Conservation (phyloP, 306 rosid genomes). For the Vachellia pachyceras region DNA sequence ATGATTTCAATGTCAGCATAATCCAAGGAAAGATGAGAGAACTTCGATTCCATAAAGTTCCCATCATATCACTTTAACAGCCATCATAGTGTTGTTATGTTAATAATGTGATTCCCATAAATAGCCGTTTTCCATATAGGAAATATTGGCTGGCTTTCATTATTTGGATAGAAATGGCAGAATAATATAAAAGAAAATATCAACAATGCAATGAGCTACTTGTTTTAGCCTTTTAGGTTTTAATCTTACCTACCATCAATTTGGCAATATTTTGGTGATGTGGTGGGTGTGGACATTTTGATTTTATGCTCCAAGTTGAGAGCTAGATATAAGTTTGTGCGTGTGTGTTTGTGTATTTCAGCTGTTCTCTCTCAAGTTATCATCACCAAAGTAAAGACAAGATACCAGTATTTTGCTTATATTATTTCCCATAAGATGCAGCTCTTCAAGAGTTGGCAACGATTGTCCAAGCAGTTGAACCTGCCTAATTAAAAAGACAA, state of each 20-base stretch:
- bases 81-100: background rate
- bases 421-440: slow-evolving; percentile 83
- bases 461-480: slow-evolving; percentile 71
- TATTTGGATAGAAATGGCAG: slow-evolving; percentile 10
- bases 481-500: slow-evolving; percentile 54
- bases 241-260: slow-evolving; percentile 14
- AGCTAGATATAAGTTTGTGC: background rate
- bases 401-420: slow-evolving; percentile 72
- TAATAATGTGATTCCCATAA: background rate
- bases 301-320: slow-evolving; percentile 21
- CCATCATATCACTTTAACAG: slow-evolving; percentile 9
- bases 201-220: slow-evolving; percentile 17
- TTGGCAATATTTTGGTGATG: slow-evolving; percentile 12
- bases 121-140: background rate
- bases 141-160: slow-evolving; percentile 2
- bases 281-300: background rate
- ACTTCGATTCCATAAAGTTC: slow-evolving; percentile 30
- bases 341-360: background rate
- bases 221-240: slow-evolving; percentile 22
- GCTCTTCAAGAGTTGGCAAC: slow-evolving; percentile 80
- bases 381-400: slow-evolving; percentile 29
- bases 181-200: slow-evolving; percentile 13
- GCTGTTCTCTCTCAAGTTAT: slow-evolving; percentile 8
- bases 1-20: slow-evolving; percentile 27
- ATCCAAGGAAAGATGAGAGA: slow-evolving; percentile 23